Conservation (phyloP, 345 rosid genomes). For the Sapria himalayana region DNA sequence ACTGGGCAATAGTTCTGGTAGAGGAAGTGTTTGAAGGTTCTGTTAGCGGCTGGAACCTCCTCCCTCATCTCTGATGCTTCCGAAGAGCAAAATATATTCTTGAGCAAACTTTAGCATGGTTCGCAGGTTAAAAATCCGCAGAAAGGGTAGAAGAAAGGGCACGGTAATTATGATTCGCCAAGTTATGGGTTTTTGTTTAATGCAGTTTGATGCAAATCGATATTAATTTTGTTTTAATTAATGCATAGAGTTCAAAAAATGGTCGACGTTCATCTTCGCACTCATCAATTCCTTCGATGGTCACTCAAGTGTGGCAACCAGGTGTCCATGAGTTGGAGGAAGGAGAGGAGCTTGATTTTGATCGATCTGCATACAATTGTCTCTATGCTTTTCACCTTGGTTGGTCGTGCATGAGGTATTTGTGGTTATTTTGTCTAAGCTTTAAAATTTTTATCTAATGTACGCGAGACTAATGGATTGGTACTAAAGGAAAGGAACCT, state of each 20-base stretch:
- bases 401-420: conserved; percentile 89
- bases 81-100: neutral
- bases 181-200: neutral
- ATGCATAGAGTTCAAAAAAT: conserved; percentile 23
- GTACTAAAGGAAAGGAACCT: no score
- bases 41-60: no score
- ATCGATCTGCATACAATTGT: conserved; percentile 70
- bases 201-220: neutral
- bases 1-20: no score
- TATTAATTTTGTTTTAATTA: neutral
- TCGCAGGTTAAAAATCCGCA: conserved; percentile 45
- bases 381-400: conserved; percentile 82
- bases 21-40: no score
- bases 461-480: no score
- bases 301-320: conserved; percentile 84
- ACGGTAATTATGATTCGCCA: conserved; percentile 19
- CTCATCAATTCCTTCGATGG: conserved; percentile 30
- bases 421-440: neutral
- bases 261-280: conserved; percentile 45
- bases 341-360: conserved; percentile 93
- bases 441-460: no score
- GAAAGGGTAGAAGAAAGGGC: conserved; percentile 64
- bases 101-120: conserved; percentile 21
- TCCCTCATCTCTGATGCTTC: neutral
- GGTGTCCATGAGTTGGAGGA: conserved; percentile 91